Conservation (phyloP, 169 alveolate species). For the Eimeria maxima region DNA sequence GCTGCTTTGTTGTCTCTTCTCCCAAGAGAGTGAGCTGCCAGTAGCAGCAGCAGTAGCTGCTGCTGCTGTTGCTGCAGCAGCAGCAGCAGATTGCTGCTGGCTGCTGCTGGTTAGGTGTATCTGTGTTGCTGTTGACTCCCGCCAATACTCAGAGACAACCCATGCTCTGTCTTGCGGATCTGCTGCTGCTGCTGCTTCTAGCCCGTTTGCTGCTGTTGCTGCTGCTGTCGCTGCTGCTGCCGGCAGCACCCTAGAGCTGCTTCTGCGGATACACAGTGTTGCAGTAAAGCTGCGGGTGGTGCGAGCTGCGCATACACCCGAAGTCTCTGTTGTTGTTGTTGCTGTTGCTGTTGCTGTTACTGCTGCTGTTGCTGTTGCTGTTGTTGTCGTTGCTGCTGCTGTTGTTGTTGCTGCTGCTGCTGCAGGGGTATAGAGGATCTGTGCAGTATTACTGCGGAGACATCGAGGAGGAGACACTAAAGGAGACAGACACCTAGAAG, state of each 20-base stretch:
- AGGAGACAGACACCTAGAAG: not conserved
- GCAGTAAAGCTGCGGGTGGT: slow-evolving; percentile 17
- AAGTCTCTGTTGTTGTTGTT: not conserved
- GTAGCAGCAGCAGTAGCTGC: not conserved
- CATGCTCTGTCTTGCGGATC: not conserved
- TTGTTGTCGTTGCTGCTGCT: not conserved
- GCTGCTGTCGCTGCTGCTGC: slow-evolving; percentile 20
- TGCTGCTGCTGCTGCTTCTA: not conserved
- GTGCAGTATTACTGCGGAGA: not conserved
- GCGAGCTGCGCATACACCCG: not conserved
- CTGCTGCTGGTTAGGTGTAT: not conserved
- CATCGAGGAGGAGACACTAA: not conserved
- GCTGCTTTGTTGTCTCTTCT: not conserved
- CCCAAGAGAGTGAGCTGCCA: not conserved
- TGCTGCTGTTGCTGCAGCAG: not conserved
- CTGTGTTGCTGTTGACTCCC: not conserved
- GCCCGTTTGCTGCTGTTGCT: not conserved
- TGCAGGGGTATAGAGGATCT: not conserved
- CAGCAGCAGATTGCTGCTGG: not conserved
- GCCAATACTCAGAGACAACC: not conserved
- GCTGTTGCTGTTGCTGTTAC: not conserved
- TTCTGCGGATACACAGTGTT: not conserved
- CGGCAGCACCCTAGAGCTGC: not conserved
- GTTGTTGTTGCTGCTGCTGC: not conserved
- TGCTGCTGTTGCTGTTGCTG: not conserved